Evolutionary conservation across 2,329 filamentous ascomycete genomes (phyloP), one percentile per base, ranked within the genome.

Genomic region (Exophiala sp.): DNA sequence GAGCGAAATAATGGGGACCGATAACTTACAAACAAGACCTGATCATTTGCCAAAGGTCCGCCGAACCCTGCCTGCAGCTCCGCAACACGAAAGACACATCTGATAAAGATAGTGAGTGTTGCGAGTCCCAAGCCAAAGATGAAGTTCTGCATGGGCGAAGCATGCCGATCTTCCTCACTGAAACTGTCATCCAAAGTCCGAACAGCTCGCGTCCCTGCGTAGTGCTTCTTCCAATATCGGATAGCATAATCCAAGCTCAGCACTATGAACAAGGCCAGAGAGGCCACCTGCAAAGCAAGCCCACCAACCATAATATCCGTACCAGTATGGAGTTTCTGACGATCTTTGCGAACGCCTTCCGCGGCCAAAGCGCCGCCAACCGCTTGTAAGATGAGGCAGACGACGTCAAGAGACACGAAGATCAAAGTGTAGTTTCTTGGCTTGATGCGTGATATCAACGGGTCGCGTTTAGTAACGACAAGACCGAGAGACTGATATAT

Each of bases 271-370:
- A 77, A 65, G 35, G 75, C 59, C 32, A 86, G 72, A 10, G 55
- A 54, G 4, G 50, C 35, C 6, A 57, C 57, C 77, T 65, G 39
- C 75, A 59, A 34, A 85, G 72, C 4, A 36, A 60, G 52, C 50
- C 85, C 85, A 85, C 81, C 81, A 14, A 87, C 75, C 77, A 84
- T 84, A 69, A 86, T 78, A 64, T 86, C 72, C 57, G 79, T 76
- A n/a, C 82, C 84, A 0, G 64, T 60, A 16, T 62, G 53, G 1
- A 70, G 58, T 11, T 71, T 61, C 12, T 65, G 65, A 3, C 70
- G 50, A 41, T 71, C 60, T 8, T 29, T 8, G 24, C 24, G 24
- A 29, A 29, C 24, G n/a, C 75, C 71, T 9, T 71, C 66, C 5
- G 77, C 72, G 18, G 79, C 75, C 49, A 84, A 65, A 32, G 72